Percentiles rank a stretch among this genome's conserved stretches.
phyloP scores from a whole-genome alignment of 352 stramenopile species.

The Halophytophthora polymorphica region DNA sequence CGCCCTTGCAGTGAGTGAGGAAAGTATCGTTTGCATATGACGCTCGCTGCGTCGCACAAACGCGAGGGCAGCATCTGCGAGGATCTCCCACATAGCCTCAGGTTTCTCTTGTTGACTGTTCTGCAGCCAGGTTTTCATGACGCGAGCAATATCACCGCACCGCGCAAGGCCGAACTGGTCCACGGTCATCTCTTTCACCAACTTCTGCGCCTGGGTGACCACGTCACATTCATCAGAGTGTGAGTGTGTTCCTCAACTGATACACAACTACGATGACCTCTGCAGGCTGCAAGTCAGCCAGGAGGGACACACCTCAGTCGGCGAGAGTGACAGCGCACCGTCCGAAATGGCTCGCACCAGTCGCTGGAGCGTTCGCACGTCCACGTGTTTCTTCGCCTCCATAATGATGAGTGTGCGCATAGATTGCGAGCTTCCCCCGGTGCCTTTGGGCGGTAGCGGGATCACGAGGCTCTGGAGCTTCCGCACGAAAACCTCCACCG shows the following conservation, averaged over 20 bases:
- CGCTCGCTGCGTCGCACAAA: conserved; percentile 18
- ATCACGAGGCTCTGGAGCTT: conserved; percentile 34
- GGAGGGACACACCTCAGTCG: conserved; percentile 23
- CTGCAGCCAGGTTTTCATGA: conserved; percentile 42
- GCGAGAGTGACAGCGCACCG: conserved; percentile 25
- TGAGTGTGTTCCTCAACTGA: not conserved
- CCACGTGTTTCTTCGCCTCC: conserved; percentile 35
- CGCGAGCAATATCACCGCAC: conserved; percentile 45
- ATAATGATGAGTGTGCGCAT: conserved; percentile 12
- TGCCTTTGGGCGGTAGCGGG: conserved; percentile 9
- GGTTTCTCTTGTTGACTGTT: conserved; percentile 20
- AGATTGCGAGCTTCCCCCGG: conserved; percentile 7
- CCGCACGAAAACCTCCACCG: conserved; percentile 20
- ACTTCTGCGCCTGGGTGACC: conserved; percentile 23
- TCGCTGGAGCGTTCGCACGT: conserved; percentile 37
- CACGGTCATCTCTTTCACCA: conserved; percentile 28
- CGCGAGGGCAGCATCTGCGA: conserved; percentile 15
- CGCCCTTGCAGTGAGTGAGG: conserved; percentile 7
- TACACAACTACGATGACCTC: no score
- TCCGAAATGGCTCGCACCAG: conserved; percentile 42
- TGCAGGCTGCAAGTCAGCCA: no score
- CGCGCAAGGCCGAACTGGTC: conserved; percentile 47
- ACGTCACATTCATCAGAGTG: not conserved
- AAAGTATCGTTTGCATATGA: conserved; percentile 13
- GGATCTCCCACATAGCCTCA: conserved; percentile 34